A percentile compares a stretch with the other conserved stretches of the same genome.
phyloP scores from a whole-genome alignment of 2,329 filamentous ascomycete genomes.

The Trichoderma pleuroti region DNA sequence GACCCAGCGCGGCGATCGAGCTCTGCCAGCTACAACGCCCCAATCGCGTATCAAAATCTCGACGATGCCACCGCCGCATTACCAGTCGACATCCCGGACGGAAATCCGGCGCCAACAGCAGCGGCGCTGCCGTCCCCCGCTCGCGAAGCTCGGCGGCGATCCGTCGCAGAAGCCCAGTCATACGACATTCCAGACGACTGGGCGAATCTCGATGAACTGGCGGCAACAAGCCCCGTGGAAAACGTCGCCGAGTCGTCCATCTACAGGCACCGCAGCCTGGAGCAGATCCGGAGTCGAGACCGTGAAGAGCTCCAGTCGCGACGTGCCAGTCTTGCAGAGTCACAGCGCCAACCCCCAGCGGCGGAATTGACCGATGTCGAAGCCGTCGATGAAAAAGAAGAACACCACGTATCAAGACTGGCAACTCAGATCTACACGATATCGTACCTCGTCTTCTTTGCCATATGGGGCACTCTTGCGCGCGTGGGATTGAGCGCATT shows the following conservation, averaged over 20 bases:
- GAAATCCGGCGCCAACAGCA: not conserved
- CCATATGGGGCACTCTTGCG: slow-evolving; percentile 78
- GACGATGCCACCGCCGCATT: slow-evolving; percentile 38
- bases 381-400: slow-evolving; percentile 7
- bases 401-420: slow-evolving; percentile 41
- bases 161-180: not conserved
- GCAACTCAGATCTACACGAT: slow-evolving; percentile 65
- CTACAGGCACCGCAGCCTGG: slow-evolving; percentile 21
- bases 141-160: not conserved
- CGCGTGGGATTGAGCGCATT: slow-evolving; percentile 76
- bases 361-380: not conserved
- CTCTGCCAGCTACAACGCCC: slow-evolving; percentile 26
- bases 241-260: slow-evolving; percentile 18
- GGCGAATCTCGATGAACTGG: slow-evolving; percentile 43
- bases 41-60: slow-evolving; percentile 39
- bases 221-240: slow-evolving; percentile 30
- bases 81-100: not conserved
- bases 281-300: slow-evolving; percentile 20
- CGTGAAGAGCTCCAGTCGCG: slow-evolving; percentile 17
- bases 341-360: slow-evolving; percentile 17
- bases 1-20: slow-evolving; percentile 8
- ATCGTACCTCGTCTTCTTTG: slow-evolving; percentile 81
- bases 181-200: slow-evolving; percentile 33
- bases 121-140: not conserved
- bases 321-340: slow-evolving; percentile 8